Evolutionary conservation across 1,284 basidiomycete genomes (phyloP).

Genomic region (Chalciporus sp.): DNA sequence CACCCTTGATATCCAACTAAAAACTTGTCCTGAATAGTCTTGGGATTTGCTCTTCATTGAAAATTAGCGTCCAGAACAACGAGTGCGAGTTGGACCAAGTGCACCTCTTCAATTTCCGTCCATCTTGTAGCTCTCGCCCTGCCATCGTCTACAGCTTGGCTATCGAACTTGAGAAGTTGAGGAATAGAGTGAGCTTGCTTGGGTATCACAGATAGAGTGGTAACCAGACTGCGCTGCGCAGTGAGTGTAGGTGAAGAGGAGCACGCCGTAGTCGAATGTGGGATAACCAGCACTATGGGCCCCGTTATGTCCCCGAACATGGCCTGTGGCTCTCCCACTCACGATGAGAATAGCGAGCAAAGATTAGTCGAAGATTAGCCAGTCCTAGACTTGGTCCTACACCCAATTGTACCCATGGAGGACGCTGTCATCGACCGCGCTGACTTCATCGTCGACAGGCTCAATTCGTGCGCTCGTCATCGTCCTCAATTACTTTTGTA

Average conservation of each 20-base stretch:
- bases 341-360: no score
- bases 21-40: slow-evolving; percentile 72
- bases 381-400: no score
- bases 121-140: background rate
- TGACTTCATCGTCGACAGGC: slow-evolving; percentile 28
- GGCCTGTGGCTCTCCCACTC: no score
- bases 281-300: no score
- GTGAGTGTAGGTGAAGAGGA: no score
- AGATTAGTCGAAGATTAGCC: no score
- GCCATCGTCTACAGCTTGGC: background rate
- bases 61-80: background rate
- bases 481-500: background rate
- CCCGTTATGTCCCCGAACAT: no score
- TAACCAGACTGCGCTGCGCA: no score
- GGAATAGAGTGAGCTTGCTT: background rate
- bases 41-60: slow-evolving; percentile 44
- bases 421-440: slow-evolving; percentile 36
- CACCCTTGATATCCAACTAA: slow-evolving; percentile 84
- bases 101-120: slow-evolving; percentile 18
- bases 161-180: background rate
- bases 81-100: background rate
- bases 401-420: slow-evolving; percentile 33
- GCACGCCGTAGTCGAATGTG: no score
- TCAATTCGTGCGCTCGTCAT: slow-evolving; percentile 21
- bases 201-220: no score